These are phyloP conservation scores for Phytophthora pseudosyringae DNA, from an alignment of 352 stramenopile genomes.

Conservation along the genomic window DNA sequence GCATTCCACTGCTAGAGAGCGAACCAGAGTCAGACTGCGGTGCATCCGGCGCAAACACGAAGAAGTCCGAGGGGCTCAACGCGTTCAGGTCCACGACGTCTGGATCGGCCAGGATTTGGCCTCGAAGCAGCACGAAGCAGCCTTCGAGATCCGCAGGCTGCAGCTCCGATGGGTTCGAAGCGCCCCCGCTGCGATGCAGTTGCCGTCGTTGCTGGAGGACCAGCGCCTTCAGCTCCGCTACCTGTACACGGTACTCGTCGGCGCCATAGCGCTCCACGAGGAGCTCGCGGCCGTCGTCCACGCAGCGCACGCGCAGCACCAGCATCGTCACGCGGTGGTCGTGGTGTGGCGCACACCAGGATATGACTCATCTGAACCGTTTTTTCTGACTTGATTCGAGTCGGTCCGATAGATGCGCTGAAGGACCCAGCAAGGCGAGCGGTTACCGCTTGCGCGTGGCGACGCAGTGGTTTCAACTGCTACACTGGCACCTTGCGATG, in stretches of 20 bases:
- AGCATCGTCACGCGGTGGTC: slow-evolving; percentile 16
- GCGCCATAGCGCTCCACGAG: slow-evolving; percentile 49
- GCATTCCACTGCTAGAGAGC: slow-evolving; percentile 16
- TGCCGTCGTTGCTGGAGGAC: slow-evolving; percentile 43
- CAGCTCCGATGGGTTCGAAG: neutral
- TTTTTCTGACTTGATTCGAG: slow-evolving; percentile 23
- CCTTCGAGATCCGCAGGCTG: slow-evolving; percentile 23
- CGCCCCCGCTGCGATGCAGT: slow-evolving; percentile 4
- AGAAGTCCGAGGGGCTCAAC: slow-evolving; percentile 57
- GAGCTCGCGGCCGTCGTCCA: slow-evolving; percentile 64
- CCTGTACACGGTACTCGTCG: slow-evolving; percentile 45
- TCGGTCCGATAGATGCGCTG: neutral
- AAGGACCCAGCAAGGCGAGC: neutral
- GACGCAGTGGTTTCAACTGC: neutral
- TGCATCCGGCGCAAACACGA: slow-evolving; percentile 63
- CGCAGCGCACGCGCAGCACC: slow-evolving; percentile 57
- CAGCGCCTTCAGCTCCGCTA: slow-evolving; percentile 58
- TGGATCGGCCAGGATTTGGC: slow-evolving; percentile 61
- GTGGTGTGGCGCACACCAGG: slow-evolving; percentile 12
- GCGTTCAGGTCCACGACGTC: slow-evolving; percentile 69
- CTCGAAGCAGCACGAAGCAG: slow-evolving; percentile 59
- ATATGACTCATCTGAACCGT: slow-evolving; percentile 22
- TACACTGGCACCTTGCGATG: neutral
- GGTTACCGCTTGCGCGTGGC: neutral
- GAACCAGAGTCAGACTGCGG: neutral